A percentile compares a stretch with the other conserved stretches of the same genome.
phyloP scores from a whole-genome alignment of 73 alveolate species.

The Paramecium primaurelia region DNA sequence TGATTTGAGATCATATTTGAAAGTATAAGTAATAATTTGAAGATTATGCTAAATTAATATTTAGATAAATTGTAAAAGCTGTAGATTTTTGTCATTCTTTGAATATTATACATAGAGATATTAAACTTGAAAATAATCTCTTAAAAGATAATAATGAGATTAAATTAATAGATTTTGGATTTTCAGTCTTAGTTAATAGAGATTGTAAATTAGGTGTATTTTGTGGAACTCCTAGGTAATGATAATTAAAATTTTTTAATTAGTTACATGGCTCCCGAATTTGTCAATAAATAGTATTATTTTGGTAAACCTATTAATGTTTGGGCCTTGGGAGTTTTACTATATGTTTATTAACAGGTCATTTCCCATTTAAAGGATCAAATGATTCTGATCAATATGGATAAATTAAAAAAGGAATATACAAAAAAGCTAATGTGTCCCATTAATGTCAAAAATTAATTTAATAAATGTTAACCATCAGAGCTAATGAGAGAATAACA shows the following conservation, averaged over 20 bases:
- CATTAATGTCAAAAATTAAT: not conserved
- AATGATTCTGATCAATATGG: slow-evolving; percentile 67
- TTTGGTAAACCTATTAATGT: slow-evolving; percentile 72
- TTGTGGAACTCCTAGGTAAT: slow-evolving; percentile 73
- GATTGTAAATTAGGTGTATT: slow-evolving; percentile 54
- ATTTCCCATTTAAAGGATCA: slow-evolving; percentile 65
- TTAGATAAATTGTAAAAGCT: slow-evolving; percentile 62
- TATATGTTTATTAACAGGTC: slow-evolving; percentile 65
- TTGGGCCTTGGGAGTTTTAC: slow-evolving; percentile 73
- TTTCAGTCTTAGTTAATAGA: slow-evolving; percentile 45
- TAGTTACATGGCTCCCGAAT: slow-evolving; percentile 78
- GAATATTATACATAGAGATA: slow-evolving; percentile 61
- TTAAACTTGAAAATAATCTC: slow-evolving; percentile 61
- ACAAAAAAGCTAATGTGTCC: slow-evolving; percentile 16
- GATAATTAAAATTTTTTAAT: not conserved
- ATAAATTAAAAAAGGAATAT: slow-evolving; percentile 67
- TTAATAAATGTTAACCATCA: not conserved
- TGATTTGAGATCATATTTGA: slow-evolving; percentile 73
- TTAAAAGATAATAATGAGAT: slow-evolving; percentile 52
- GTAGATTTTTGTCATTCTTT: slow-evolving; percentile 49
- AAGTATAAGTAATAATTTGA: slow-evolving; percentile 44
- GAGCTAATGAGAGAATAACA: slow-evolving; percentile 10
- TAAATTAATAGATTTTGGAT: slow-evolving; percentile 67
- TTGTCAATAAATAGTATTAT: slow-evolving; percentile 67
- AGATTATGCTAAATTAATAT: slow-evolving; percentile 56